These are phyloP conservation scores for Boletus edulis DNA, from an alignment of 768 basidiomycete species.

Conservation along the genomic window DNA sequence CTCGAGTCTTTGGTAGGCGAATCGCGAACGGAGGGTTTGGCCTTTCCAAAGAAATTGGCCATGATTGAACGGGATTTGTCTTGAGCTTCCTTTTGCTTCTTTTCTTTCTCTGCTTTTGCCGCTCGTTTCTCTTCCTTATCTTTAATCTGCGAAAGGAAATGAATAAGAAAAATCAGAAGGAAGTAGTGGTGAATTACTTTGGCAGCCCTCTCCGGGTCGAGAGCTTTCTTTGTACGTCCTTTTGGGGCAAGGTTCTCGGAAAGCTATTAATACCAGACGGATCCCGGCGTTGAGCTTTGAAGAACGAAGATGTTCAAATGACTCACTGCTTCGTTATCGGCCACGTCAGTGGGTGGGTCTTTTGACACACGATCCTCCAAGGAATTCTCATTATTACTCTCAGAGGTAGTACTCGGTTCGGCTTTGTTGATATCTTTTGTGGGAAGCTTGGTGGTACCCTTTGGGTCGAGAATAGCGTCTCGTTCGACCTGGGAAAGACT, in stretches of 20 bases:
- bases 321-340: conserved; percentile 42
- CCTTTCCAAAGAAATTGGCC: conserved; percentile 75
- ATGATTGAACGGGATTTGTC: conserved; percentile 74
- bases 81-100: conserved; percentile 66
- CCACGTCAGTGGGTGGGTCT: conserved; percentile 28
- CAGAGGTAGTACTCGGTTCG: conserved; percentile 3
- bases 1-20: conserved; percentile 24
- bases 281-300: background rate
- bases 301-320: background rate
- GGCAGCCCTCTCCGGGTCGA: conserved; percentile 52
- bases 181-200: conserved; percentile 20
- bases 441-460: conserved; percentile 35
- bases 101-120: conserved; percentile 68
- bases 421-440: conserved; percentile 34
- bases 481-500: conserved; percentile 57
- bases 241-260: conserved; percentile 28
- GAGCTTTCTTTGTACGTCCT: conserved; percentile 47
- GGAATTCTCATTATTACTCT: background rate
- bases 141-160: conserved; percentile 49
- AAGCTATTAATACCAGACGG: conserved; percentile 6
- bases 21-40: conserved; percentile 36
- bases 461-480: conserved; percentile 53
- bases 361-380: conserved; percentile 28
- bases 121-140: conserved; percentile 65
- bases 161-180: background rate